These are phyloP conservation scores for Anisodus tanguticus DNA, from an alignment of 257 asterid species.

Conservation along the genomic window DNA sequence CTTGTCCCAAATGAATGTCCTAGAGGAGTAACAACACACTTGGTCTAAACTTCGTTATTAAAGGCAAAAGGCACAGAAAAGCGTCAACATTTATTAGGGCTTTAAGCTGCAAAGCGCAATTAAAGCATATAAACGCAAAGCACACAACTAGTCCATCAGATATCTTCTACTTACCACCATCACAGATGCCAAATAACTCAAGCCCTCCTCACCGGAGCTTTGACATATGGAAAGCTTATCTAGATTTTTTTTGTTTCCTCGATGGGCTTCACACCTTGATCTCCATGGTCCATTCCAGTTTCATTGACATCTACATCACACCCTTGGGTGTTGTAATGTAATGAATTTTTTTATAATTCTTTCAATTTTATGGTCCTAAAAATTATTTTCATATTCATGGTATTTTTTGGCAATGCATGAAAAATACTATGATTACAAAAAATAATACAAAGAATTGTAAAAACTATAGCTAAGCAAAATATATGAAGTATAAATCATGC, in stretches of 20 bases:
- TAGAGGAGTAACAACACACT: background rate
- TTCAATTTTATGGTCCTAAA: background rate
- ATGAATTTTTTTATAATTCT: background rate
- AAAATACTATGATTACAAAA: background rate
- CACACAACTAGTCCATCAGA: background rate
- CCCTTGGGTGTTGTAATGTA: background rate
- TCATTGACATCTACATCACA: background rate
- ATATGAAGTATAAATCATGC: no score
- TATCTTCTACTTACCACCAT: background rate
- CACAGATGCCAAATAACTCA: background rate
- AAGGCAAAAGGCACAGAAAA: background rate
- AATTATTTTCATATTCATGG: background rate
- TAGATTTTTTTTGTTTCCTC: background rate
- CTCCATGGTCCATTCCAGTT: background rate
- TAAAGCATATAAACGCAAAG: background rate
- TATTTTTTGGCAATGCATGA: background rate
- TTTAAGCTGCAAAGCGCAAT: background rate
- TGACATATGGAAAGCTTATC: background rate
- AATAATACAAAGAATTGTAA: conserved; percentile 2
- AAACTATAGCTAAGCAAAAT: background rate
- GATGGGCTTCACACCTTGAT: background rate
- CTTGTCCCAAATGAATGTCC: background rate
- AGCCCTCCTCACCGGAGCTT: background rate
- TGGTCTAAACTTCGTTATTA: background rate
- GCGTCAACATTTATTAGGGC: background rate